Conservation (phyloP, 106 monocot genomes). For the Acorus calamus region DNA sequence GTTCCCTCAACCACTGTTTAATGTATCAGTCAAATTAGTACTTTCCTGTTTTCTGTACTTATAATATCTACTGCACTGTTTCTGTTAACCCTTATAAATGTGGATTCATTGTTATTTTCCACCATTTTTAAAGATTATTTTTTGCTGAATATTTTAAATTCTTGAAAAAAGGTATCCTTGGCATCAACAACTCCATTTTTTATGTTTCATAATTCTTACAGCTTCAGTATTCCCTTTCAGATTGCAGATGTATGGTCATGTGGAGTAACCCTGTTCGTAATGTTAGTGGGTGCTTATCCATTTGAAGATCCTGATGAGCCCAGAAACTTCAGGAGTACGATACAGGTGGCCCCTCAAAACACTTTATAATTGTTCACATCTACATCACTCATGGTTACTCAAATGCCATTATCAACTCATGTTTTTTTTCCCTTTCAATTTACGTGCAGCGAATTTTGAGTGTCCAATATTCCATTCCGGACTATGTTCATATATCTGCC, state of each 20-base stretch:
- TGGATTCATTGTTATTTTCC: too few species aligned
- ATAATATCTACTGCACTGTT: too few species aligned
- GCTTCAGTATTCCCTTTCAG: slow-evolving; percentile 9
- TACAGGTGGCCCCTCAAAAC: slow-evolving; percentile 30
- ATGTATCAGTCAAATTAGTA: too few species aligned
- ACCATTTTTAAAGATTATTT: too few species aligned
- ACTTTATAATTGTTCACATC: background rate
- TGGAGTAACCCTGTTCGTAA: slow-evolving; percentile 72
- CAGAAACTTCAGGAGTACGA: slow-evolving; percentile 54
- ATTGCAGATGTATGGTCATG: slow-evolving; percentile 85
- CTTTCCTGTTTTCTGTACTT: too few species aligned
- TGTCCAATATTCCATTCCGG: slow-evolving; percentile 83
- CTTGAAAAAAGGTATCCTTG: too few species aligned
- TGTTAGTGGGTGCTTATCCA: slow-evolving; percentile 72
- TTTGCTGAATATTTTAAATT: too few species aligned
- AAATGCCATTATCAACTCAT: background rate
- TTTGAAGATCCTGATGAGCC: slow-evolving; percentile 78
- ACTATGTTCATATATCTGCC: slow-evolving; percentile 65
- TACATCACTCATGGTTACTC: too few species aligned
- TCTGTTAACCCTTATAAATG: too few species aligned
- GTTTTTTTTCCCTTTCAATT: background rate
- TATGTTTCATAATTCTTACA: background rate
- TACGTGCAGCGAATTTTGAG: slow-evolving; percentile 61
- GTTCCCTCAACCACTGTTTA: too few species aligned
- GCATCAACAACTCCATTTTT: too few species aligned